Evolutionary conservation across 345 rosid species (phyloP), one percentile per base, ranked within the genome.

Genomic region (Cardamine resedifolia): DNA sequence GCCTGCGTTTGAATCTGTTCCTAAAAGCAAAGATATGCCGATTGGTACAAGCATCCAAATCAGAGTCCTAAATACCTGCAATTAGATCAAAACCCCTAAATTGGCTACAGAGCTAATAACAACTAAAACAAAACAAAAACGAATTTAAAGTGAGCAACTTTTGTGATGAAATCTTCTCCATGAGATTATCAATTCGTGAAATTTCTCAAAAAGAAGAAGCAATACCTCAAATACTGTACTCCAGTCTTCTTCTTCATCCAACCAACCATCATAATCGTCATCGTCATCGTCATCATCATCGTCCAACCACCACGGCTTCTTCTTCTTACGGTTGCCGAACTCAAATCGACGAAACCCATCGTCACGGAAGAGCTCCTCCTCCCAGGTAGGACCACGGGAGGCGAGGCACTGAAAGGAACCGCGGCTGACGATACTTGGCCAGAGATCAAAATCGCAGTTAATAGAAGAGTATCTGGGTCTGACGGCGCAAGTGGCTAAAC

Each of bases 1-100:
- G 56, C 92, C 85, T 2, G 92, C 90, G 75, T 85, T 84, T 50
- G 94, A 81, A 27, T 88, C 91, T 16, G 92, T 88, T 78, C 96
- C 96, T 2, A 94, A 77, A 65, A 94, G 76, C 73, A 85, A 71
- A 0, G 96, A 84, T 66, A 94, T 63, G 36, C 81, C 88, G 5
- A 91, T 66, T 18, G 97, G 96, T 1, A 95, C 92, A 73, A 94
- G 58, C 85, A 85, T 89, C 97, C 95, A 91, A 10, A 92, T 92
- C 55, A 86, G 77, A 61, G 87, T 80, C 80, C 80, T 77, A 41
- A 90, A 70, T 27, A 85, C 71, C 98, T 90, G 81, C 71, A 83
- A 33, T 31, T 20, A 18, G 15, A 67, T 31, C 16, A 43, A 50
- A 66, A 5, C 2, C 4, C 58, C 27, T 3, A 36, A 23, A 18